Evolutionary conservation across 148 eudicot species (phyloP), one percentile per base, ranked within the genome.

Genomic region (Heliosperma pusillum): DNA sequence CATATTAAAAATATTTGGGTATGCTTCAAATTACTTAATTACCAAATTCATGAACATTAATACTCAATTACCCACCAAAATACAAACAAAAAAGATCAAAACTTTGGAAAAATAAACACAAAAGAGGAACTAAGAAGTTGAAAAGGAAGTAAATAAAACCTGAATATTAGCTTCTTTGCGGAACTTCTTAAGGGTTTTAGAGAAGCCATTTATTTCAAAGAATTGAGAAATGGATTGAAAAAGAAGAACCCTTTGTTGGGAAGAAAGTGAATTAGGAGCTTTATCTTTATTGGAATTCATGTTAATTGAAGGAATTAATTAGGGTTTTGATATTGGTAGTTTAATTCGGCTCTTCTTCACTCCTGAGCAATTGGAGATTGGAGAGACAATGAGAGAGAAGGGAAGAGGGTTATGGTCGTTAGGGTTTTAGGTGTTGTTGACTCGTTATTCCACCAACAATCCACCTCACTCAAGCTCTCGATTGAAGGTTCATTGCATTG

Each of bases 161-260:
- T 91, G 76, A 52, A 91, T 64, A 65, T 87, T 74, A 30, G 93
- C 90, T 76, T 88, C 93, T 24, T 85, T 74, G 57, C 71, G 83
- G 59, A 91, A 82, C 11, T 88, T 82, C 59, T 89, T 88, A 53
- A 89, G 88, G 40, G 89, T 78, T 82, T 84, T 91, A 73, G 86
- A 69, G 77, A 88, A 85, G 9, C 88, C 88, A 69, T 82, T 86
- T 40, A 24, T 66, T 19, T 89, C 81, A 25, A 91, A 86, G 76
- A 83, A 91, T 24, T 63, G 78, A 57, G 89, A 78, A 15, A 91
- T 74, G 2, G 92, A 85, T 30, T 83, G 80, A 24, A 83, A 80
- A 66, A 91, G 84, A 73, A 71, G 42, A 36, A 74, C 66, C 73
- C 82, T 83, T 30, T 87, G 82, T n/a, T 91, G 80, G 7, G 78